Base-by-base conservation (phyloP, 2,329 filamentous ascomycete species). In the Juglanconis juglandina region DNA sequence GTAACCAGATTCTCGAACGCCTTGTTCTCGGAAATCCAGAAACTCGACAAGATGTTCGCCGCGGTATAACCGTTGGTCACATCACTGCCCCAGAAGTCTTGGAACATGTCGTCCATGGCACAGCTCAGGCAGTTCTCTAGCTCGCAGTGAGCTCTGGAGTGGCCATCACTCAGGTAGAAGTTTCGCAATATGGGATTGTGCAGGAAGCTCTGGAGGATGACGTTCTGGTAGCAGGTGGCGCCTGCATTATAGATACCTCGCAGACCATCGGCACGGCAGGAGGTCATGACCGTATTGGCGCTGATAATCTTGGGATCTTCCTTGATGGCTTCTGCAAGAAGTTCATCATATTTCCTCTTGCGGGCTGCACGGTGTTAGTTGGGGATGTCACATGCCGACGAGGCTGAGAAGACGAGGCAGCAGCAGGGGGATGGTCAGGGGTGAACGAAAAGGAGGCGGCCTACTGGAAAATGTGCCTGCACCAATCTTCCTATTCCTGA, bases 151-250 rank as follows among this genome's bases (percentile, higher is more conserved):
- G 81, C 84, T 59, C 86, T 88, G 68, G 89, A 88, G 73, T 99
- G 94, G 0, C 93, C 92, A 71, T 96, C 93, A 46, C 90, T 88
- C 5, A 99, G 87, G 73, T 96, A 98, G 74, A 91, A 98, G 67
- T 94, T 93, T 62, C 91, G 87, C 35, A 99, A 83, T 49, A 97
- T 83, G 0, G 94, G 94, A 70, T 98, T 97, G 77, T 97, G 94
- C 58, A 98, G 84, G 67, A 99, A 87, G 59, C 90, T 92, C 73
- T 98, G 95, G 14, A 99, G 81, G 52, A 98, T 92, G 35, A 97
- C 94, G 68, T 95, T 96, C 82, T 98, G 94, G 75, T 97, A 99
- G 78, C 94, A 99, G 10, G 95, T 98, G 61, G 96, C 92, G n/a
- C 94, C 95, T 72, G 96, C 94, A 70, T 98, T 99, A 75, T 96